Conservation (phyloP, 2,329 filamentous ascomycete genomes). For the Pezicula carpinea region DNA sequence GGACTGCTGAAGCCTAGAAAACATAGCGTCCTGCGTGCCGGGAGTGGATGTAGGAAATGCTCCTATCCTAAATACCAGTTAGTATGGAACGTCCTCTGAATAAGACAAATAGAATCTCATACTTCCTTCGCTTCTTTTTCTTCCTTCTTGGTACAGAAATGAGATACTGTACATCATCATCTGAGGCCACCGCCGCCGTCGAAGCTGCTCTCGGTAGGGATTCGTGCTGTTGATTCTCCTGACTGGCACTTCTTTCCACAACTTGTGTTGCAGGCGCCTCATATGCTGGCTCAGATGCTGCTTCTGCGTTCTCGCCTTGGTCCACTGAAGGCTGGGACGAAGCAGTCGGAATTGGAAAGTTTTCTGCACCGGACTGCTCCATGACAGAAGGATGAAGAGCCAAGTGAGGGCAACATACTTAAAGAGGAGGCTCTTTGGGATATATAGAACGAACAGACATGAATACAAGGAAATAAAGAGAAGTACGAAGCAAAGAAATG, state of each 20-base stretch:
- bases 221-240: neutral
- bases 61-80: neutral
- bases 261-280: neutral
- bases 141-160: slow-evolving; percentile 35
- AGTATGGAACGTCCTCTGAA: neutral
- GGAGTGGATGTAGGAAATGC: neutral
- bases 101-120: slow-evolving; percentile 9
- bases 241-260: neutral
- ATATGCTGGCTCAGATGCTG: neutral
- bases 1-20: too few species aligned
- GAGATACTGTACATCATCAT: slow-evolving; percentile 41
- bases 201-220: neutral
- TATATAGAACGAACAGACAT: too few species aligned
- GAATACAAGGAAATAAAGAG: too few species aligned
- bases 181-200: slow-evolving; percentile 20
- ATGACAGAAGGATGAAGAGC: too few species aligned
- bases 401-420: too few species aligned
- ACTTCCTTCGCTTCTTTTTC: slow-evolving; percentile 33
- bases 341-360: too few species aligned
- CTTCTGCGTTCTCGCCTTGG: too few species aligned
- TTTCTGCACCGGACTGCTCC: too few species aligned
- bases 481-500: too few species aligned
- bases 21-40: too few species aligned
- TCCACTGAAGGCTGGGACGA: too few species aligned
- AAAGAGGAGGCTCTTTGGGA: too few species aligned